A percentile compares a stretch with the other conserved stretches of the same genome.
These are phyloP conservation scores for Ophiocordyceps camponoti-leonardi DNA, from an alignment of 2,329 filamentous ascomycete species.

Conservation along the genomic window DNA sequence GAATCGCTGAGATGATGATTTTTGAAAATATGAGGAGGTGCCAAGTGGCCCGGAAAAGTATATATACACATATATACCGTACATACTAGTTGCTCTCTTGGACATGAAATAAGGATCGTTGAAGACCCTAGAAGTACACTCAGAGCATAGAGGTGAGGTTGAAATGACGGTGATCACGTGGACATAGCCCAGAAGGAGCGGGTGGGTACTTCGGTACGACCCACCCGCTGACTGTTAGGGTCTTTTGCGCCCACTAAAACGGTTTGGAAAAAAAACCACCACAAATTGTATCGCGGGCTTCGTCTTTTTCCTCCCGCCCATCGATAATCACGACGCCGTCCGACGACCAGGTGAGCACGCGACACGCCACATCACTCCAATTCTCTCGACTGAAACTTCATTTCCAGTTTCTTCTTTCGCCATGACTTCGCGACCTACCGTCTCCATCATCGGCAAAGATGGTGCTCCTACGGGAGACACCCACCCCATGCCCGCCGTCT, in stretches of 20 bases:
- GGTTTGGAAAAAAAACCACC: conserved; percentile 15
- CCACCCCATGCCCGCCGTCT: conserved; percentile 88
- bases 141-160: no score
- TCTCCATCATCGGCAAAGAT: conserved; percentile 93
- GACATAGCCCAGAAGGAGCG: conserved; percentile 11
- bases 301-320: conserved; percentile 9
- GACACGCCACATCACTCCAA: neutral
- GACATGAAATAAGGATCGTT: no score
- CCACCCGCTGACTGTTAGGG: conserved; percentile 16
- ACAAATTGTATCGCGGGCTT: conserved; percentile 20
- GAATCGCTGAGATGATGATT: no score
- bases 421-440: conserved; percentile 95
- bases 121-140: no score
- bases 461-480: conserved; percentile 80
- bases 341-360: conserved; percentile 20
- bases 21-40: no score
- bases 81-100: no score
- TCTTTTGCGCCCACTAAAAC: conserved; percentile 21
- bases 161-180: neutral
- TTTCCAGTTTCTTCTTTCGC: conserved; percentile 26
- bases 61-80: no score
- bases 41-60: no score
- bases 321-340: conserved; percentile 21
- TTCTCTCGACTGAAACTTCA: conserved; percentile 4
- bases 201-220: conserved; percentile 5